Evolutionary conservation across 768 basidiomycete species (phyloP).

Genomic region (Saitozyma sp.): DNA sequence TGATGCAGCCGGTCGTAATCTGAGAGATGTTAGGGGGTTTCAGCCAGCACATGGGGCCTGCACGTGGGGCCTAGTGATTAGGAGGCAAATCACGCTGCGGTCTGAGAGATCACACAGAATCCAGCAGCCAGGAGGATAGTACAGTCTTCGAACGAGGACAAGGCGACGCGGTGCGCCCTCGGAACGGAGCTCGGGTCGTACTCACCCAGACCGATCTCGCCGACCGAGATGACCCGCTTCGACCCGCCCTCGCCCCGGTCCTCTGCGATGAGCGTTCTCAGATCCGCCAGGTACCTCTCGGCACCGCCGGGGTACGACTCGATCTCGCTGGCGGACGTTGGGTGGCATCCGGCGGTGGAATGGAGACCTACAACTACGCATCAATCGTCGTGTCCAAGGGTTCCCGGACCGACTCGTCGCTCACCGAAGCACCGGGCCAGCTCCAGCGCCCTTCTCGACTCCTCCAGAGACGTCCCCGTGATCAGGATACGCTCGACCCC

Average conservation of each 20-base stretch:
- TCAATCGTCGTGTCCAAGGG: no score
- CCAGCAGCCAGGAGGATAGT: no score
- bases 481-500: constrained; percentile 73
- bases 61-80: neutral
- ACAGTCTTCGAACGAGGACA: no score
- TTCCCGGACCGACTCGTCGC: constrained; percentile 10
- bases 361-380: constrained; percentile 58
- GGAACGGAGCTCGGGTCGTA: neutral
- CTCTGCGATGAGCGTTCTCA: constrained; percentile 61
- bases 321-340: constrained; percentile 71
- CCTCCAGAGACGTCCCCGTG: constrained; percentile 69
- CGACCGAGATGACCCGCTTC: constrained; percentile 69
- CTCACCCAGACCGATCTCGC: constrained; percentile 76
- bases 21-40: constrained; percentile 35
- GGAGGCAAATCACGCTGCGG: no score
- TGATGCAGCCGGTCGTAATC: constrained; percentile 77
- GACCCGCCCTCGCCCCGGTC: constrained; percentile 43
- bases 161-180: no score
- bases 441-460: constrained; percentile 63
- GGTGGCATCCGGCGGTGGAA: constrained; percentile 77
- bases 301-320: constrained; percentile 62
- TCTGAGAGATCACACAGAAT: no score
- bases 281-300: constrained; percentile 62
- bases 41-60: neutral
- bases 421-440: constrained; percentile 65